phyloP scores from a whole-genome alignment of 805 yeast species.

The Metschnikowia gruessii region DNA sequence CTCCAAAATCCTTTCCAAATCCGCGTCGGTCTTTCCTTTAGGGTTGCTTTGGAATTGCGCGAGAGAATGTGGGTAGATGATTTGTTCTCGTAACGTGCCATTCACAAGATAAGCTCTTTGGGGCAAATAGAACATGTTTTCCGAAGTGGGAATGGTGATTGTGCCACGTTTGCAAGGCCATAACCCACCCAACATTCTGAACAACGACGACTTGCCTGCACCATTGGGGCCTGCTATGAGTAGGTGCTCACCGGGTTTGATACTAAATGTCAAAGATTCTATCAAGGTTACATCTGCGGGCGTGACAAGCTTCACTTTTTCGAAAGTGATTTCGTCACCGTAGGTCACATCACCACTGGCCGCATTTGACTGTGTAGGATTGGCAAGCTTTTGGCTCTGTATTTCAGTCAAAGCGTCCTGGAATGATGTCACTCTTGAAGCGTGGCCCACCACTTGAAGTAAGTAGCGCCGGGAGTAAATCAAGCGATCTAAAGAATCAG shows the following conservation, averaged over 20 bases:
- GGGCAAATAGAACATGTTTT: conserved; percentile 81
- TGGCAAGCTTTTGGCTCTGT: conserved; percentile 21
- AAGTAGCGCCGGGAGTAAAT: conserved; percentile 81
- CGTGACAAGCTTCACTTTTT: conserved; percentile 75
- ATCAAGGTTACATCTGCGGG: conserved; percentile 79
- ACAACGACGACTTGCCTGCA: conserved; percentile 90
- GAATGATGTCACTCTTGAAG: conserved; percentile 69
- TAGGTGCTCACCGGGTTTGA: conserved; percentile 79
- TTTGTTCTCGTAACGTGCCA: conserved; percentile 81
- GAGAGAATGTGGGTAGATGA: conserved; percentile 79
- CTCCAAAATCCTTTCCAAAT: conserved; percentile 51
- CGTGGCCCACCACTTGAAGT: conserved; percentile 80
- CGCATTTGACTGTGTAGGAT: conserved; percentile 16
- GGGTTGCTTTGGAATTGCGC: conserved; percentile 47
- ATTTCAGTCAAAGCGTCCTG: conserved; percentile 59
- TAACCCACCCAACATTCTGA: conserved; percentile 85
- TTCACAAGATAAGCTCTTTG: conserved; percentile 85
- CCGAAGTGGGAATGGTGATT: conserved; percentile 61
- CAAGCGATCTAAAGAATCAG: conserved; percentile 83
- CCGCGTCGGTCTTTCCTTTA: conserved; percentile 43
- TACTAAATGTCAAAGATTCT: conserved; percentile 61
- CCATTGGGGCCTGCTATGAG: conserved; percentile 95
- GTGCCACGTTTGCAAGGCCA: conserved; percentile 75
- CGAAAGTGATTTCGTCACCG: conserved; percentile 63
- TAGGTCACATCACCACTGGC: conserved; percentile 26